Percentiles rank a stretch among this genome's conserved stretches.
Conservation (phyloP, 768 basidiomycete species). For the Roridomyces roridus region DNA sequence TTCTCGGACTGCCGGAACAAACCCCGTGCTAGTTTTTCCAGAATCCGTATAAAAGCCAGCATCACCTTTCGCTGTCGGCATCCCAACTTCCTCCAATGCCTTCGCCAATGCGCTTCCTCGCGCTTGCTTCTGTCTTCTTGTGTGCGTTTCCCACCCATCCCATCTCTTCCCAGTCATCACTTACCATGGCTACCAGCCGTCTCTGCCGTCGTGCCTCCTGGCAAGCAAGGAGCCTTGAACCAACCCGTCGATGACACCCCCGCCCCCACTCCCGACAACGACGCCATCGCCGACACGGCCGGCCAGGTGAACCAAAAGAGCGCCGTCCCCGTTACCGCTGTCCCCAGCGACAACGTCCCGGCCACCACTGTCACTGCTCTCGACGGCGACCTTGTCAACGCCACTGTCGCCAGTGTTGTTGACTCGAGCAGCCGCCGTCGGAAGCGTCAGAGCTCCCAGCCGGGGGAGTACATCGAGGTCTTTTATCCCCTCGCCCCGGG, state of each 20-base stretch:
- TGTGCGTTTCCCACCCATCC: conserved; percentile 4
- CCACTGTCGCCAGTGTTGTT: conserved; percentile 17
- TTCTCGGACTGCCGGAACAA: background rate
- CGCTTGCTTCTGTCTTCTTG: conserved; percentile 17
- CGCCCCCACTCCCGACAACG: conserved; percentile 17
- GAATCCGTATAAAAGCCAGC: conserved; percentile 3
- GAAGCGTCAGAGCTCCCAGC: conserved; percentile 19
- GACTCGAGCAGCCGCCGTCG: conserved; percentile 7
- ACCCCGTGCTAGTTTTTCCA: background rate
- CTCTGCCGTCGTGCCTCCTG: conserved; percentile 32
- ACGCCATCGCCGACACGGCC: conserved; percentile 15
- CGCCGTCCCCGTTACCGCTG: conserved; percentile 5
- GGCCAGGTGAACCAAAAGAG: conserved; percentile 23
- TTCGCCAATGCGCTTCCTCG: conserved; percentile 18
- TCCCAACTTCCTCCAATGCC: conserved; percentile 14
- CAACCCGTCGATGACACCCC: conserved; percentile 26
- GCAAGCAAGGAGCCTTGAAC: conserved; percentile 25
- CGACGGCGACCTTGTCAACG: conserved; percentile 44
- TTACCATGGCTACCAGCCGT: conserved; percentile 19
- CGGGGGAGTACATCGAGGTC: conserved; percentile 40
- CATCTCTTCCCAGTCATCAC: background rate
- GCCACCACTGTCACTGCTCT: conserved; percentile 48
- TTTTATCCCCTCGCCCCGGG: conserved; percentile 46
- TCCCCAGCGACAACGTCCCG: conserved; percentile 13
- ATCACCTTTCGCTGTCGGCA: background rate